These are phyloP conservation scores for Podila epicladia DNA, from an alignment of 192 early-diverging fungal genomes.

Conservation along the genomic window DNA sequence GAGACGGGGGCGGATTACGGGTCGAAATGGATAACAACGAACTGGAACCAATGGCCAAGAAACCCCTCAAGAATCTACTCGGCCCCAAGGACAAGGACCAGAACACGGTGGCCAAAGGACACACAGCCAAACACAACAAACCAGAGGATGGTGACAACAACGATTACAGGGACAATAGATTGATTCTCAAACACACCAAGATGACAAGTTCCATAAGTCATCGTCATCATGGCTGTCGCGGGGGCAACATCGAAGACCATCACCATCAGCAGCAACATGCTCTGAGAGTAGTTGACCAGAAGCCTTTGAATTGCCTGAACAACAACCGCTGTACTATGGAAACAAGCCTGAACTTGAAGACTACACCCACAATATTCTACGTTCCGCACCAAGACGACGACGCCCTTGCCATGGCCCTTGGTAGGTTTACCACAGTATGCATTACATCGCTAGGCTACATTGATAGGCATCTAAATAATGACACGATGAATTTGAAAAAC, in stretches of 20 bases:
- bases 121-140: neutral
- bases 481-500: too few species aligned
- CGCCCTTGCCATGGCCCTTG: slow-evolving; percentile 41
- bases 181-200: neutral
- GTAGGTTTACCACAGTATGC: slow-evolving; percentile 2
- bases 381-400: slow-evolving; percentile 47
- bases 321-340: neutral
- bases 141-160: neutral
- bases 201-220: neutral
- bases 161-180: neutral
- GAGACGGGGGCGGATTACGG: neutral
- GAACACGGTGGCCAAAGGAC: neutral
- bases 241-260: neutral
- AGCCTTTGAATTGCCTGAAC: neutral
- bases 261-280: neutral
- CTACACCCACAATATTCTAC: slow-evolving; percentile 33
- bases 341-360: slow-evolving; percentile 5
- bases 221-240: neutral
- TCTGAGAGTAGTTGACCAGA: neutral
- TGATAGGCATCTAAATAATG: too few species aligned
- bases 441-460: neutral
- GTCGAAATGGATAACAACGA: too few species aligned
- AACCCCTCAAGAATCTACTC: too few species aligned
- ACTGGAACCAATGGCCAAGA: too few species aligned
- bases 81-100: neutral